Evolutionary conservation across 1,284 basidiomycete genomes (phyloP).

Genomic region (Heliocybe sulcata): DNA sequence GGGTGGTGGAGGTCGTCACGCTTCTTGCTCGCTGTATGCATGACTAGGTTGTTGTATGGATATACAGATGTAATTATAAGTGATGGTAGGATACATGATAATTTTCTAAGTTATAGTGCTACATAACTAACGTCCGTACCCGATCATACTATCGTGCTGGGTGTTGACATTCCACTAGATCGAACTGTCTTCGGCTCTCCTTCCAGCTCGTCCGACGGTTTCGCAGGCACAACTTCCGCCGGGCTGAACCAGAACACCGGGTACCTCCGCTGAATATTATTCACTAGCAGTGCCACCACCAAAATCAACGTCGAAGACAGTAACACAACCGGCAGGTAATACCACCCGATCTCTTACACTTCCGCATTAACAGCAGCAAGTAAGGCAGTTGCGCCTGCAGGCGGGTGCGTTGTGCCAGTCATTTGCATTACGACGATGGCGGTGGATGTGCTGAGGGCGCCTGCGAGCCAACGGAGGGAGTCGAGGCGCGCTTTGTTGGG

Average conservation of each 20-base stretch:
- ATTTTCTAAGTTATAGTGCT: no score
- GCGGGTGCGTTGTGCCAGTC: slow-evolving; percentile 53
- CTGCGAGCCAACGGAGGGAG: slow-evolving; percentile 46
- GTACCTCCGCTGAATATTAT: slow-evolving; percentile 53
- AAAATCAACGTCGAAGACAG: slow-evolving; percentile 44
- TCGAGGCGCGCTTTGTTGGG: slow-evolving; percentile 28
- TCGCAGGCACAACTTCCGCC: background rate
- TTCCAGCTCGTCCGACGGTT: background rate
- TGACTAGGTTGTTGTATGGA: no score
- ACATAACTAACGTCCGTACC: no score
- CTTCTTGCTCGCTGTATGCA: no score
- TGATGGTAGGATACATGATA: no score
- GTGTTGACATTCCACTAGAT: no score
- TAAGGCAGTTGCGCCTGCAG: slow-evolving; percentile 45
- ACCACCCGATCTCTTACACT: slow-evolving; percentile 47
- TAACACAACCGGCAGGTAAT: slow-evolving; percentile 51
- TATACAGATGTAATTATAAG: no score
- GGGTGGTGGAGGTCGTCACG: no score
- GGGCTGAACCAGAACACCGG: slow-evolving; percentile 45
- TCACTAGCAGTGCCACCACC: slow-evolving; percentile 42
- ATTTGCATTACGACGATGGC: slow-evolving; percentile 49
- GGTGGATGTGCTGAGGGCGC: slow-evolving; percentile 42
- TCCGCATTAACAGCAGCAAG: slow-evolving; percentile 40
- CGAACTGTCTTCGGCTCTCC: background rate
- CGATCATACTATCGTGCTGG: no score